These are phyloP conservation scores for Bipolaris zeicola DNA, from an alignment of 2,329 filamentous ascomycete species.

Conservation along the genomic window DNA sequence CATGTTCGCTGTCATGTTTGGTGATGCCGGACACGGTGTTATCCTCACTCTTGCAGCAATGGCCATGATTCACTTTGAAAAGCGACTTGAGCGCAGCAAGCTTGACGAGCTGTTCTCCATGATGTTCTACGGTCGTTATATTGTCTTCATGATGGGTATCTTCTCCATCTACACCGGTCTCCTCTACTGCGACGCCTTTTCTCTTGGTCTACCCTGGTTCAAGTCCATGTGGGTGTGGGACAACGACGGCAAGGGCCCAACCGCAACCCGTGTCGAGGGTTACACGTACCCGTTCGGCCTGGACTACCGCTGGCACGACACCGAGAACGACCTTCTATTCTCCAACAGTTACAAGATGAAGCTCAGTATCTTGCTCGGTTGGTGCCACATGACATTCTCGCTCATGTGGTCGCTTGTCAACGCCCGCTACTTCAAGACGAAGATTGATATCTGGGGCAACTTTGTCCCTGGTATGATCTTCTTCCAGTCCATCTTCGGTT, in stretches of 20 bases:
- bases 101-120: conserved; percentile 97
- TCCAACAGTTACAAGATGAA: conserved; percentile 99
- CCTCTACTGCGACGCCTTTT: conserved; percentile 98
- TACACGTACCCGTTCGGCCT: conserved; percentile 96
- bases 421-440: conserved; percentile 90
- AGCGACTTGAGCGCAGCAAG: conserved; percentile 79
- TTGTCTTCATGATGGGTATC: conserved; percentile 95
- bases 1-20: conserved; percentile 99
- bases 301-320: conserved; percentile 95
- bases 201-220: conserved; percentile 88
- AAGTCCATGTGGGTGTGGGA: conserved; percentile 90
- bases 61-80: conserved; percentile 97
- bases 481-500: conserved; percentile 98
- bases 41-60: conserved; percentile 84
- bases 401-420: conserved; percentile 92
- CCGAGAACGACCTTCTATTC: conserved; percentile 94
- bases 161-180: conserved; percentile 98
- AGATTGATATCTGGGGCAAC: conserved; percentile 96
- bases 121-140: conserved; percentile 98
- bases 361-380: conserved; percentile 95
- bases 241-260: conserved; percentile 66
- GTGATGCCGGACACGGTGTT: conserved; percentile 90
- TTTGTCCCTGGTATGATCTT: conserved; percentile 99
- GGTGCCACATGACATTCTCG: conserved; percentile 99
- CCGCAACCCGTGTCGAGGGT: conserved; percentile 66